Evolutionary conservation across 139 green algal species (phyloP).

Genomic region (Coelastrella sp.): DNA sequence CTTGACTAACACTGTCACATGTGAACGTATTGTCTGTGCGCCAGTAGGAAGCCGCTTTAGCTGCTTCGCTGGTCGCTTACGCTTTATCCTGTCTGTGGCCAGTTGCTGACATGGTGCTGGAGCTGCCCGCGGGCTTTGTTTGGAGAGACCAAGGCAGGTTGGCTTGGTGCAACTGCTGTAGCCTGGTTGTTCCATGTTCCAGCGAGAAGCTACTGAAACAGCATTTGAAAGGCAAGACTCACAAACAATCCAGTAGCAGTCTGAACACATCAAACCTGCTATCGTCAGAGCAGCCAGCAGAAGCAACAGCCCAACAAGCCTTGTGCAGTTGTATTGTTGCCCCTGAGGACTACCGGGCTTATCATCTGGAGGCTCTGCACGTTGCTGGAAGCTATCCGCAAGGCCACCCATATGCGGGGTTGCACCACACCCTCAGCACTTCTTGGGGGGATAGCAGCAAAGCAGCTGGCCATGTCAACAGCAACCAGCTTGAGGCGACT

Average conservation of each 20-base stretch:
- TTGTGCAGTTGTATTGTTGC: not conserved
- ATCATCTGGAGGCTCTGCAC: not conserved
- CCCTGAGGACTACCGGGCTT: not conserved
- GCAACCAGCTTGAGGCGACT: not conserved
- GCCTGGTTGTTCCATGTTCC: not conserved
- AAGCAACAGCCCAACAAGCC: not conserved
- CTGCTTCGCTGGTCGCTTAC: too few relatives aligned
- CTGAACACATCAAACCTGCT: not conserved
- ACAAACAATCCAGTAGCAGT: not conserved
- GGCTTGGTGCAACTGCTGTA: conserved; percentile 14
- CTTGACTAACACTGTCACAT: conserved; percentile 19
- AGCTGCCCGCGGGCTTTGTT: not conserved
- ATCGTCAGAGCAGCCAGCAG: not conserved
- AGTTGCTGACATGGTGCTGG: not conserved
- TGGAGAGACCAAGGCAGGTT: not conserved
- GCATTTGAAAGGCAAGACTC: conserved; percentile 6
- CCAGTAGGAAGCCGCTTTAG: not conserved
- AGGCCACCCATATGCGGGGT: not conserved
- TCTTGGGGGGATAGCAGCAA: not conserved
- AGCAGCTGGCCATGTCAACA: not conserved
- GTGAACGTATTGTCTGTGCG: not conserved
- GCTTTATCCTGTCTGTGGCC: not conserved
- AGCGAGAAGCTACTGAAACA: conserved; percentile 2
- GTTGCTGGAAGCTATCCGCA: not conserved
- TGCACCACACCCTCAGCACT: not conserved